These are phyloP conservation scores for Colletotrichum sp. DNA, from an alignment of 2,329 filamentous ascomycete genomes.

Conservation along the genomic window DNA sequence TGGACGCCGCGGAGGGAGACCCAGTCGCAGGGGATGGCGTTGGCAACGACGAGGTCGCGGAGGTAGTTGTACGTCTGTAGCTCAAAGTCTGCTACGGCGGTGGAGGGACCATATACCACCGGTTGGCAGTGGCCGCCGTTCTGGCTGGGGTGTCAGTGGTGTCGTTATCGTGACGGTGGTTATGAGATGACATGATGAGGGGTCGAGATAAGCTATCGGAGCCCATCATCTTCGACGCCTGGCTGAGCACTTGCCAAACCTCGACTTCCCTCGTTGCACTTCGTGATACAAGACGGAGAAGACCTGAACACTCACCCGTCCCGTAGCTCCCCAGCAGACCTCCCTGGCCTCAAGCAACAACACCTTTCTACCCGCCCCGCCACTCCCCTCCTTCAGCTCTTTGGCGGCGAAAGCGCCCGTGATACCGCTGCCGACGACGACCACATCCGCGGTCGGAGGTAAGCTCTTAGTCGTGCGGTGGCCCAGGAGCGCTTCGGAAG, in stretches of 20 bases:
- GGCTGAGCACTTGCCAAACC: neutral
- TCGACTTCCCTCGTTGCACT: neutral
- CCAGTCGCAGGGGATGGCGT: constrained; percentile 75
- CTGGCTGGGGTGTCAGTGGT: constrained; percentile 35
- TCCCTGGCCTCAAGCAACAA: constrained; percentile 80
- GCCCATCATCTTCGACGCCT: neutral
- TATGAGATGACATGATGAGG: neutral
- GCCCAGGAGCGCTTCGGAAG: constrained; percentile 67
- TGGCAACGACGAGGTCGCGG: constrained; percentile 56
- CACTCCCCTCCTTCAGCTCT: constrained; percentile 56
- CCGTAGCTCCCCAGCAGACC: constrained; percentile 83
- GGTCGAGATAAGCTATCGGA: neutral
- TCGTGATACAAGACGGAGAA: neutral
- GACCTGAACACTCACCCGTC: constrained; percentile 63
- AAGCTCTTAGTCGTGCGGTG: constrained; percentile 70
- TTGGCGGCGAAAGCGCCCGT: constrained; percentile 75
- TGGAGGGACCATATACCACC: constrained; percentile 63
- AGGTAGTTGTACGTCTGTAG: constrained; percentile 70
- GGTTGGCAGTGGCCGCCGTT: constrained; percentile 81
- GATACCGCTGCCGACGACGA: constrained; percentile 78
- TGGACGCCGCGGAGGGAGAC: constrained; percentile 67
- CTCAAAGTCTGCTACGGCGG: constrained; percentile 73
- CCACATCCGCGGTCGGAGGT: constrained; percentile 67
- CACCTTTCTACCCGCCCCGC: constrained; percentile 52
- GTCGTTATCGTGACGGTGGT: neutral